phyloP scores from a whole-genome alignment of 768 basidiomycete species.

The Arthromyces matolae region DNA sequence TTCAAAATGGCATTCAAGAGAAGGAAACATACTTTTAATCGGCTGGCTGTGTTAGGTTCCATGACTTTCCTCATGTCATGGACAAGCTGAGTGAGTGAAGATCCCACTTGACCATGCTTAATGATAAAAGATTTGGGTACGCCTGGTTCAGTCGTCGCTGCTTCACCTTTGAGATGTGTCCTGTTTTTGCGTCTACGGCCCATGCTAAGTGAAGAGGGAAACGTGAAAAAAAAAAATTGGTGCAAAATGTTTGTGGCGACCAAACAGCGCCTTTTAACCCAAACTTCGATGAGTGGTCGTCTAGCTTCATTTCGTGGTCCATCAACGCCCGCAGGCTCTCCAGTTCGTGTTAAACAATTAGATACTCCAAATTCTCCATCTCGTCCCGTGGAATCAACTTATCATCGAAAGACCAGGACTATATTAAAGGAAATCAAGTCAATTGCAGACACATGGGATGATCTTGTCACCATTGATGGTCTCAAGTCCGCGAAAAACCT shows the following conservation, averaged over 20 bases:
- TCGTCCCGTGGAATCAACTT: conserved; percentile 65
- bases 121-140: conserved; percentile 93
- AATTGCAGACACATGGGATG: conserved; percentile 74
- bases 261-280: conserved; percentile 20
- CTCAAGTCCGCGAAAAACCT: conserved; percentile 68
- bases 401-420: conserved; percentile 73
- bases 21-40: conserved; percentile 63
- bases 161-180: conserved; percentile 70
- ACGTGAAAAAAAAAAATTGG: no score
- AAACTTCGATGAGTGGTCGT: conserved; percentile 32
- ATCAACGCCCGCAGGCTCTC: conserved; percentile 69
- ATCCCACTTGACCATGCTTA: conserved; percentile 91
- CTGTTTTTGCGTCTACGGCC: conserved; percentile 74
- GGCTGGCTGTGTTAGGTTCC: conserved; percentile 96
- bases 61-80: conserved; percentile 92
- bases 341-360: conserved; percentile 43
- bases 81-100: conserved; percentile 83
- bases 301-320: conserved; percentile 79
- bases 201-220: no score
- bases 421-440: conserved; percentile 64
- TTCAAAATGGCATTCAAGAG: neutral
- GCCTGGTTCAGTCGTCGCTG: conserved; percentile 27
- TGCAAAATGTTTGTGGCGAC: conserved; percentile 5
- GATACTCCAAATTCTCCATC: conserved; percentile 43
- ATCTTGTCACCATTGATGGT: conserved; percentile 76